Evolutionary conservation across 2,329 filamentous ascomycete genomes (phyloP), one percentile per base, ranked within the genome.

Genomic region (Phaeophleospora eucalypticola): DNA sequence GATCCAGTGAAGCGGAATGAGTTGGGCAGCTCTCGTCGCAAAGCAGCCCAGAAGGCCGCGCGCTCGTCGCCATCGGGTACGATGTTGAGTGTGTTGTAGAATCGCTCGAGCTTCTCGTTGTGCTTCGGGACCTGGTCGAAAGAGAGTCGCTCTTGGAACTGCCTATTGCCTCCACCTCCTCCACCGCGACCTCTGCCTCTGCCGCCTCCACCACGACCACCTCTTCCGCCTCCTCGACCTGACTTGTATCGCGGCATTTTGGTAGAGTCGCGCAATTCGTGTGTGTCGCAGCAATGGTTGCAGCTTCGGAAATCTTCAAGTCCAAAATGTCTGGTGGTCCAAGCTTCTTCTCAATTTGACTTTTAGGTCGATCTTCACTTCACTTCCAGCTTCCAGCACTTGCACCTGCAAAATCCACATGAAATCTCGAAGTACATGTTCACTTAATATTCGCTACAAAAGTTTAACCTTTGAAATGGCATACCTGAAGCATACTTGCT

Each of bases 1-100:
- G 89, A 96, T 32, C 93, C 93, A 50, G 89, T 94, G 72, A 98
- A 98, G 52, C 93, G 83, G 75, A 97, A 98, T 70, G 90, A 96
- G 73, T 96, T 97, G 46, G 93, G 93, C 41, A 98, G 75, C 65
- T 97, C 90, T 54, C 84, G 81, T 62, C 83, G 81, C 66, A 97
- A 74, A 0, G 86, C 81, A 32, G 80, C 78, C 93, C 93, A 98
- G 70, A 96, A 97, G 8, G 80, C 77, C 46, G 82, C 75, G 61
- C 80, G 82, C 71, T 97, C 91, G 37, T 84, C 81, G 3, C 60
- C 64, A 41, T 89, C 86, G 0, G 86, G 78, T 6, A 97, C 73
- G 49, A 89, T 80, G 4, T 87, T 77, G 21, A 90, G 76, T 52
- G 78, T 75, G 65, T 94, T 84, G 75, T 98, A 98, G 73, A 86